These are phyloP conservation scores for Aeschynomene evenia DNA, from an alignment of 306 rosid genomes.

Conservation along the genomic window DNA sequence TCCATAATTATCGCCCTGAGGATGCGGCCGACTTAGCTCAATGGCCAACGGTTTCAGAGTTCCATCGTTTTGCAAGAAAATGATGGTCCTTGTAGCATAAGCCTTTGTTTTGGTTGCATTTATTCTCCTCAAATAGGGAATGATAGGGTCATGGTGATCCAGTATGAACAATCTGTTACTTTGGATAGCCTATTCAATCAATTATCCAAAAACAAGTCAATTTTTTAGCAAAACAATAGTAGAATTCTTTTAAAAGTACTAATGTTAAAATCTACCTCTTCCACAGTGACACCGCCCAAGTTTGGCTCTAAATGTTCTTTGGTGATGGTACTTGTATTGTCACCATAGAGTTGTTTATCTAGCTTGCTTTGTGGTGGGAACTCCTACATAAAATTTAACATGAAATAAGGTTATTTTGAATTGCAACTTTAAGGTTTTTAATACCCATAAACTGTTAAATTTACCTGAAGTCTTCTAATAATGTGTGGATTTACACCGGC, in stretches of 20 bases:
- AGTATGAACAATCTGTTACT: conserved; percentile 57
- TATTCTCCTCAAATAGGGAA: conserved; percentile 60
- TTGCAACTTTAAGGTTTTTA: background rate
- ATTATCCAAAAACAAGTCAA: background rate
- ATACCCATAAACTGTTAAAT: background rate
- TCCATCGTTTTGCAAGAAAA: conserved; percentile 63
- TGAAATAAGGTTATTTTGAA: background rate
- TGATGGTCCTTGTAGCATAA: conserved; percentile 60
- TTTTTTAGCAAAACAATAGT: background rate
- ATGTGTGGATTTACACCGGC: conserved; percentile 72
- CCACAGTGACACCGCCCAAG: conserved; percentile 56
- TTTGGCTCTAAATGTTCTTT: conserved; percentile 42
- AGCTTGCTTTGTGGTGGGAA: conserved; percentile 75
- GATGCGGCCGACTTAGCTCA: conserved; percentile 60
- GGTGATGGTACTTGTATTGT: conserved; percentile 55
- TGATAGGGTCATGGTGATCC: conserved; percentile 60
- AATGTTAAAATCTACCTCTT: conserved; percentile 49
- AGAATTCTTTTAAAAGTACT: background rate
- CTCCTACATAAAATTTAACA: conserved; percentile 39
- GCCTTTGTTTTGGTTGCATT: conserved; percentile 49
- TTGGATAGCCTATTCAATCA: conserved; percentile 50
- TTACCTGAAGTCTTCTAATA: conserved; percentile 44
- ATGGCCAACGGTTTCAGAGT: conserved; percentile 73
- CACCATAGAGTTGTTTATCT: conserved; percentile 52
- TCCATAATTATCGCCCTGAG: conserved; percentile 55